These are phyloP conservation scores for Trypanosoma mega DNA, from an alignment of 208 protist species.

Conservation along the genomic window DNA sequence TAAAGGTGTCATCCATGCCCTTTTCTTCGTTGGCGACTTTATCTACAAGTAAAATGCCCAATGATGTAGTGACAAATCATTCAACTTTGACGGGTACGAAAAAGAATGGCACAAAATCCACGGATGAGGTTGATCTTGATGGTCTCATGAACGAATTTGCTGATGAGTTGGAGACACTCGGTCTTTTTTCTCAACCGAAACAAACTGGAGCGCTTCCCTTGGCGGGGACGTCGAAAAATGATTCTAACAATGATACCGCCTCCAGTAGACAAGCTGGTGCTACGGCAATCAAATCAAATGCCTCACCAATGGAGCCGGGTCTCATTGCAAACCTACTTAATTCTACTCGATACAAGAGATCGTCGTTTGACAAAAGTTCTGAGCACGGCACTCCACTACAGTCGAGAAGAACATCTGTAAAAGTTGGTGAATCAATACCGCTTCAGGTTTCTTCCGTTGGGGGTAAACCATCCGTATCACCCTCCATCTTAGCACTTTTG, in stretches of 20 bases:
- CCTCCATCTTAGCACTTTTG: constrained; percentile 64
- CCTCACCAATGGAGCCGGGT: constrained; percentile 18
- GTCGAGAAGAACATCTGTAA: constrained; percentile 14
- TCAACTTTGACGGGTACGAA: no score
- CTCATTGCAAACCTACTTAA: constrained; percentile 54
- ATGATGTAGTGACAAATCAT: no score
- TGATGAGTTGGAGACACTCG: constrained; percentile 55
- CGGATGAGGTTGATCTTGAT: constrained; percentile 57
- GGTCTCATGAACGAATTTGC: constrained; percentile 74
- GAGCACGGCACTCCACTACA: constrained; percentile 8
- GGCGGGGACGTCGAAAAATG: not conserved
- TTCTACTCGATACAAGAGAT: constrained; percentile 59
- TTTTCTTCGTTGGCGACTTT: no score
- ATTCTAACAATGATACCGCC: not conserved
- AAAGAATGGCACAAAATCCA: no score
- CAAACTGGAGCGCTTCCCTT: constrained; percentile 1
- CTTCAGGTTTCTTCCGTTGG: not conserved
- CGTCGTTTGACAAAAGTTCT: constrained; percentile 10
- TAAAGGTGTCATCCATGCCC: no score
- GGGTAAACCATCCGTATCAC: constrained; percentile 32
- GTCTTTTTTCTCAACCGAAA: constrained; percentile 36
- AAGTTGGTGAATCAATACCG: not conserved
- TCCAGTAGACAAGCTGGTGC: not conserved
- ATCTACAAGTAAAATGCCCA: no score
- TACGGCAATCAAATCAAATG: not conserved